Conservation (phyloP, 495 filamentous ascomycete genomes). For the Cercophora scortea region DNA sequence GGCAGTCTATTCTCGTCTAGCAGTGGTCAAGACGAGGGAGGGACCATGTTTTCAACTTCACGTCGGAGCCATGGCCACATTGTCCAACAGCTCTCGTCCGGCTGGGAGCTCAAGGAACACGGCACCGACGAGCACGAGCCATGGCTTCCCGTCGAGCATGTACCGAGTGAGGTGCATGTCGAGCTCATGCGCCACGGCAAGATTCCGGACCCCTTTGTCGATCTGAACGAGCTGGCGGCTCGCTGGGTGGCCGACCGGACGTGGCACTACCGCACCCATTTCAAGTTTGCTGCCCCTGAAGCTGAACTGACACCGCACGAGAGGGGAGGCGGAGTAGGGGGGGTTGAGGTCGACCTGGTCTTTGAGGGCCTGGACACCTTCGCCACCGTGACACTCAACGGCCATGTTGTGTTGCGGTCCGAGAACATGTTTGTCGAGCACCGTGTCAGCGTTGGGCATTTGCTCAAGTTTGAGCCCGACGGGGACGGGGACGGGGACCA, state of each 20-base stretch:
- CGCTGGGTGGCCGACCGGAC: conserved; percentile 65
- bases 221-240: conserved; percentile 58
- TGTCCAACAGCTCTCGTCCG: not conserved
- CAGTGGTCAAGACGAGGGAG: too few species aligned
- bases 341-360: conserved; percentile 43
- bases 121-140: not conserved
- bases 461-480: conserved; percentile 3
- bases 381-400: conserved; percentile 59
- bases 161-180: conserved; percentile 18
- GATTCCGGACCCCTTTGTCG: conserved; percentile 57
- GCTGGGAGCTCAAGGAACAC: conserved; percentile 14
- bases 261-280: conserved; percentile 43
- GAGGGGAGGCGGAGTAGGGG: too few species aligned
- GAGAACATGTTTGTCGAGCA: conserved; percentile 63
- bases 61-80: not conserved
- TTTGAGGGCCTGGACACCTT: conserved; percentile 73
- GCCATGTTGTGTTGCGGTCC: conserved; percentile 44
- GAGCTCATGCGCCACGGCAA: conserved; percentile 16
- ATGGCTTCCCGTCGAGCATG: conserved; percentile 12
- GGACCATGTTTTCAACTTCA: too few species aligned
- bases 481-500: not conserved
- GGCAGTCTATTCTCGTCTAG: too few species aligned
- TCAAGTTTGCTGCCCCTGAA: conserved; percentile 32
- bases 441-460: conserved; percentile 28
- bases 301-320: too few species aligned